Percentiles rank a stretch among this genome's conserved stretches.
These are phyloP conservation scores for Ceriops zippeliana DNA, from an alignment of 345 rosid species.

Conservation along the genomic window DNA sequence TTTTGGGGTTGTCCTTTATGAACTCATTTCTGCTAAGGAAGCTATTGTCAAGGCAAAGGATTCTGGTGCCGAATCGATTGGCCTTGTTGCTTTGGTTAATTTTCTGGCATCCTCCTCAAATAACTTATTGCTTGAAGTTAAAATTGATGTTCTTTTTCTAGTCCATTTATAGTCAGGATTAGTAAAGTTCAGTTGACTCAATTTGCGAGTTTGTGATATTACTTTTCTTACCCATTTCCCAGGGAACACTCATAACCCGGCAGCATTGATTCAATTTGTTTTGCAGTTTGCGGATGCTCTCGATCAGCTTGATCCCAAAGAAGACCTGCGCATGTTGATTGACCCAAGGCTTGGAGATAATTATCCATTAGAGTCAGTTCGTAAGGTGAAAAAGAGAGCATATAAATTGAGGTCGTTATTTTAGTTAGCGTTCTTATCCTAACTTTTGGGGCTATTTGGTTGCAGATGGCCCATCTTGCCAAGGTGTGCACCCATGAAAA, in stretches of 20 bases:
- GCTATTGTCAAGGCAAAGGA: constrained; percentile 72
- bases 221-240: neutral
- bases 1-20: constrained; percentile 93
- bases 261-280: neutral
- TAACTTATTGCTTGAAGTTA: neutral
- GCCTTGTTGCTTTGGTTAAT: constrained; percentile 87
- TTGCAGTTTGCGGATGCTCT: constrained; percentile 74
- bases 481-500: constrained; percentile 84
- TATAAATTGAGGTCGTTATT: neutral
- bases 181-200: neutral
- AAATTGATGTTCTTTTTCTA: neutral
- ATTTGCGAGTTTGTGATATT: no score
- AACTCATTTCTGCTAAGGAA: constrained; percentile 85
- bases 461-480: constrained; percentile 90
- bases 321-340: constrained; percentile 53
- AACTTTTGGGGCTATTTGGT: neutral
- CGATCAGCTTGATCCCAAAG: constrained; percentile 49
- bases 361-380: constrained; percentile 64
- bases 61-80: constrained; percentile 58
- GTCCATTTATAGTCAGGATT: no score
- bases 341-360: constrained; percentile 76
- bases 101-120: constrained; percentile 8
- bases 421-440: neutral
- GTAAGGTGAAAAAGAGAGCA: constrained; percentile 44
- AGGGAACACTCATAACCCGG: neutral